phyloP scores from a whole-genome alignment of 345 rosid genomes.

The Limnanthes douglasii region DNA sequence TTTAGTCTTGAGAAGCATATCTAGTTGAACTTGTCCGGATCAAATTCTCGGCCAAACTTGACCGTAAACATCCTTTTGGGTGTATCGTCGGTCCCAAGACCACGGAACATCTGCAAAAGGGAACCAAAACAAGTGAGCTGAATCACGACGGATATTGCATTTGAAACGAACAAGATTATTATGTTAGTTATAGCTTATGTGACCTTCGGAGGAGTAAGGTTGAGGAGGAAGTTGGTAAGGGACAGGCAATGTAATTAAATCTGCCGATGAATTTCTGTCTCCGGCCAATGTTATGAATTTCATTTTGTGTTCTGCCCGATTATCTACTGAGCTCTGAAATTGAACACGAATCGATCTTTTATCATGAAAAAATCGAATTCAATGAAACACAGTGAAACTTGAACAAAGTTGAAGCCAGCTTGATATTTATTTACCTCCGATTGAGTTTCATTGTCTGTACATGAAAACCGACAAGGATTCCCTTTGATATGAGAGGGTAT shows the following conservation, averaged over 20 bases:
- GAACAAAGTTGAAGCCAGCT: no score
- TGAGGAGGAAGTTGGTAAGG: slow-evolving; percentile 78
- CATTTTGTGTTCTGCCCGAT: slow-evolving; percentile 9
- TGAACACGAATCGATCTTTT: no score
- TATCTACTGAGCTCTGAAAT: no score
- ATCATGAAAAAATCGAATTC: no score
- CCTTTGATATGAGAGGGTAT: slow-evolving; percentile 25
- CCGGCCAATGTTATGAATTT: slow-evolving; percentile 48
- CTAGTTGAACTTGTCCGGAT: slow-evolving; percentile 15
- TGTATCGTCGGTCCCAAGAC: slow-evolving; percentile 84
- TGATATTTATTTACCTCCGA: slow-evolving; percentile 32
- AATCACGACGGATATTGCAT: no score
- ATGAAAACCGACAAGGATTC: slow-evolving; percentile 32
- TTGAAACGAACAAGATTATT: background rate
- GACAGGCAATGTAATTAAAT: slow-evolving; percentile 47
- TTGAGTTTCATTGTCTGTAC: slow-evolving; percentile 22
- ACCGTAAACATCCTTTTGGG: slow-evolving; percentile 64
- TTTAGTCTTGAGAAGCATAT: slow-evolving; percentile 15
- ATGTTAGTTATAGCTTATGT: background rate
- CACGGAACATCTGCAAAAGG: slow-evolving; percentile 62
- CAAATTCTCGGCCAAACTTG: slow-evolving; percentile 83
- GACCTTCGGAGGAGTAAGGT: slow-evolving; percentile 65
- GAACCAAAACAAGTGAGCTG: background rate
- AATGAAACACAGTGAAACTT: no score
- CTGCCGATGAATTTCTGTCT: slow-evolving; percentile 17